Percentiles rank a stretch among this genome's conserved stretches.
These are phyloP conservation scores for Coriaria nepalensis DNA, from an alignment of 306 rosid genomes.

Conservation along the genomic window DNA sequence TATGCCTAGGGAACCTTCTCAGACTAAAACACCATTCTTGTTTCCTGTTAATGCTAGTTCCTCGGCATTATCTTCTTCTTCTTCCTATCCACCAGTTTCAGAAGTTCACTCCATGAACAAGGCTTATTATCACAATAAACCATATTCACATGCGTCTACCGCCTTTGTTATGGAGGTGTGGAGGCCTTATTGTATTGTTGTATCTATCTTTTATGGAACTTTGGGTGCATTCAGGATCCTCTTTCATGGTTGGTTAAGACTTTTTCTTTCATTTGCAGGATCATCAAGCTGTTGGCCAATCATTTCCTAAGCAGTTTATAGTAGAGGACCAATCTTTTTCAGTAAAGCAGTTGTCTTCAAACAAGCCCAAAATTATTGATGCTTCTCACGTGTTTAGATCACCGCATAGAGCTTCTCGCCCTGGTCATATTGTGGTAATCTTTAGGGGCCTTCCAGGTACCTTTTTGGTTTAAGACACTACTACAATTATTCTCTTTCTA, in stretches of 20 bases:
- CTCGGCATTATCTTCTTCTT: slow-evolving; percentile 21
- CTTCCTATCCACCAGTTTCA: slow-evolving; percentile 28
- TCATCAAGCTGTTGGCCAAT: slow-evolving; percentile 15
- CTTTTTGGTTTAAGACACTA: not conserved
- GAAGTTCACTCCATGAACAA: slow-evolving; percentile 28
- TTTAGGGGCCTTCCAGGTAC: slow-evolving; percentile 95
- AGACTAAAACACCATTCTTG: slow-evolving; percentile 29
- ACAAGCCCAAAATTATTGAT: slow-evolving; percentile 30
- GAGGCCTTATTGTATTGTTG: slow-evolving; percentile 5
- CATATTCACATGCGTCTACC: slow-evolving; percentile 31
- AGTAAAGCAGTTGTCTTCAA: slow-evolving; percentile 19
- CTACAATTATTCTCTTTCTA: not conserved
- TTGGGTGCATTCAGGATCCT: slow-evolving; percentile 3
- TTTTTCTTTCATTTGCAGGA: slow-evolving; percentile 10
- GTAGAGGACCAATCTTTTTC: slow-evolving; percentile 28
- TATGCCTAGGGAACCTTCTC: slow-evolving; percentile 50
- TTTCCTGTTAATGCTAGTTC: slow-evolving; percentile 41
- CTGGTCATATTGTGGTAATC: slow-evolving; percentile 79
- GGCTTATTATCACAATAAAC: slow-evolving; percentile 39
- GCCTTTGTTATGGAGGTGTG: slow-evolving; percentile 44
- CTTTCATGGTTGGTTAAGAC: not conserved
- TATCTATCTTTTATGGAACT: slow-evolving; percentile 4
- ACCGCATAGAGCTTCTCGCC: slow-evolving; percentile 63
- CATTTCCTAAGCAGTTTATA: slow-evolving; percentile 15
- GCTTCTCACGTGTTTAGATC: slow-evolving; percentile 49